Conservation (phyloP, 1,284 basidiomycete genomes). For the Neonothopanus nambi region DNA sequence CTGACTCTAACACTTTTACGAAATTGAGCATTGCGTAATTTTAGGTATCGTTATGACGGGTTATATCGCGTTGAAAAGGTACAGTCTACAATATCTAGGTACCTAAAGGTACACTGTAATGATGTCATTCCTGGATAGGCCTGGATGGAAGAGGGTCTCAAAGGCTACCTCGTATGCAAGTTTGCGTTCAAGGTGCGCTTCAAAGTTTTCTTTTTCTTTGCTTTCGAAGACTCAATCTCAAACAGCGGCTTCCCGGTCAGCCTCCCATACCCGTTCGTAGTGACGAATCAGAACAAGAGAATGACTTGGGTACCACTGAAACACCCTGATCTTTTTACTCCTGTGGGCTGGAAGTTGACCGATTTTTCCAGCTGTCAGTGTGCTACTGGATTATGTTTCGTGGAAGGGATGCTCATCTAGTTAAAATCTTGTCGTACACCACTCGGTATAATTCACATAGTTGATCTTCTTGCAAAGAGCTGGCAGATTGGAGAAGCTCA, state of each 20-base stretch:
- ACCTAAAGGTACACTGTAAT: not conserved
- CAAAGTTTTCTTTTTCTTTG: not conserved
- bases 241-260: conserved; percentile 62
- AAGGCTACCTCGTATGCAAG: conserved; percentile 78
- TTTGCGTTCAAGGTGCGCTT: conserved; percentile 68
- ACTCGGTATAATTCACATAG: too few species aligned
- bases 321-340: too few species aligned
- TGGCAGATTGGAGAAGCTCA: too few species aligned
- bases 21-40: conserved; percentile 5
- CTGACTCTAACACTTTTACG: not conserved
- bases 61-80: conserved; percentile 77
- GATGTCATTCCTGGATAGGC: conserved; percentile 39
- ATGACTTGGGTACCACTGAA: conserved; percentile 11
- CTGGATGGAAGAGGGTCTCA: conserved; percentile 70
- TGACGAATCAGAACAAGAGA: conserved; percentile 14
- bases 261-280: conserved; percentile 48
- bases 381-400: too few species aligned
- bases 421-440: too few species aligned
- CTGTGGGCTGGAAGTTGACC: too few species aligned
- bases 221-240: not conserved
- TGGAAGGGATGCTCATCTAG: too few species aligned
- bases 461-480: too few species aligned
- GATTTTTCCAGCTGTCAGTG: too few species aligned
- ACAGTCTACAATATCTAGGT: conserved; percentile 12
- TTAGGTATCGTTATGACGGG: conserved; percentile 83